Evolutionary conservation across 2,329 filamentous ascomycete genomes (phyloP).

Genomic region (Fusarium phyllophilum): DNA sequence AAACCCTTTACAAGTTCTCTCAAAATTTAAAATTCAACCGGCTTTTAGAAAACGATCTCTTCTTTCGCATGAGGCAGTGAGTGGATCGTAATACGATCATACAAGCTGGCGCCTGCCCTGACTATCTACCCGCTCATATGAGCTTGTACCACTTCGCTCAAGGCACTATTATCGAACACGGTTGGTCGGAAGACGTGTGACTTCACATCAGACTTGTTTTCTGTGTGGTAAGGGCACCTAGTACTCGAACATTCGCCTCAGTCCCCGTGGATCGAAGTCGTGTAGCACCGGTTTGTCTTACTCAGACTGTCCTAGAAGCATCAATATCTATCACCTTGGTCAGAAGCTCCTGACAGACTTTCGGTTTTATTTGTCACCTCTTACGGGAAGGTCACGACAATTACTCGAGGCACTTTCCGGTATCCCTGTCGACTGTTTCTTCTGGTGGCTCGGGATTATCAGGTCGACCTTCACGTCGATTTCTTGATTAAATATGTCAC

Average conservation of each 20-base stretch:
- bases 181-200: conserved; percentile 11
- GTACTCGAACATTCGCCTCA: neutral
- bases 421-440: neutral
- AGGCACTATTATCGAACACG: neutral
- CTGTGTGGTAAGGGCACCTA: conserved; percentile 3
- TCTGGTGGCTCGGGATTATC: neutral
- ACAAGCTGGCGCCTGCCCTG: conserved; percentile 7
- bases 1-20: neutral
- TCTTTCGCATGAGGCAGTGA: conserved; percentile 20
- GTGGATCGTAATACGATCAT: conserved; percentile 23
- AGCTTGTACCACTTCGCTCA: conserved; percentile 25
- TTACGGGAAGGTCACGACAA: neutral
- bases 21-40: neutral
- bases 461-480: neutral
- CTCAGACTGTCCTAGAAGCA: neutral
- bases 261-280: neutral
- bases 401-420: neutral
- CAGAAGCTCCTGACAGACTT: neutral
- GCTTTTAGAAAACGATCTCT: conserved; percentile 22
- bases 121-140: conserved; percentile 24
- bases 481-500: conserved; percentile 42
- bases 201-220: neutral
- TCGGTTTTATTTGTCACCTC: neutral
- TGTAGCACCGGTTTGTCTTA: neutral
- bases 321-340: neutral